Base-by-base conservation (phyloP, 805 yeast genomes). In the Yarrowia divulgata region DNA sequence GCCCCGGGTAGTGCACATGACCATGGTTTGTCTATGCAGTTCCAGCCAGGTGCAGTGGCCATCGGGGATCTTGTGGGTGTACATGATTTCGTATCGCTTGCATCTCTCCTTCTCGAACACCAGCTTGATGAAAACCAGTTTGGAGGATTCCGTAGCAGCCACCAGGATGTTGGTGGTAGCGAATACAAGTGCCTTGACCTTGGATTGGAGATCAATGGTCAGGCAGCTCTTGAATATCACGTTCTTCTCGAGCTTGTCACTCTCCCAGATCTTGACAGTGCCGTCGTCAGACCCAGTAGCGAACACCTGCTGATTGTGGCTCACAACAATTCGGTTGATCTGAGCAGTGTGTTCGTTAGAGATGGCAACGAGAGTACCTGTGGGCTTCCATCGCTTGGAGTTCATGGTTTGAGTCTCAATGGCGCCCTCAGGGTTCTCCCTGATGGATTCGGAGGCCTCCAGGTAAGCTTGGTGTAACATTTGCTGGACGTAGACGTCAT, bases 211-310 rank as follows among this genome's bases (percentile, higher is more conserved):
- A 9, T 62, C 57, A 43, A 75, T 67, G 2, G 78, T 74, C 52
- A 74, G 76, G 10, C 76, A 73, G 10, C 79, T 70, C 39, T 73
- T 71, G 55, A 76, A 77, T 39, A 74, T 72, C 3, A 87, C 85
- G 49, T 89, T 90, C 68, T 84, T 84, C 67, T 88, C 91, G 45
- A 93, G 78, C 70, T 87, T 85, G 10, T 79, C 74, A 0, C 88
- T 78, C 74, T 91, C 96, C 98, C 98, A 95, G 0, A 94, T 77
- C 72, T 87, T 89, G 48, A 95, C 74, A 1, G 80, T 75, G 0
- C 98, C 97, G 37, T 84, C 84, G 60, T 88, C 90, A 8, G 95
- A 91, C 1, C 93, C 97, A 1, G 95, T 88, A 2, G 92, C 79
- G 71, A 94, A 87, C 72, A 85, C 89, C 32, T 85, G 84, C 16